phyloP scores from a whole-genome alignment of 2,329 filamentous ascomycete species.

The Fusarium temperatum region DNA sequence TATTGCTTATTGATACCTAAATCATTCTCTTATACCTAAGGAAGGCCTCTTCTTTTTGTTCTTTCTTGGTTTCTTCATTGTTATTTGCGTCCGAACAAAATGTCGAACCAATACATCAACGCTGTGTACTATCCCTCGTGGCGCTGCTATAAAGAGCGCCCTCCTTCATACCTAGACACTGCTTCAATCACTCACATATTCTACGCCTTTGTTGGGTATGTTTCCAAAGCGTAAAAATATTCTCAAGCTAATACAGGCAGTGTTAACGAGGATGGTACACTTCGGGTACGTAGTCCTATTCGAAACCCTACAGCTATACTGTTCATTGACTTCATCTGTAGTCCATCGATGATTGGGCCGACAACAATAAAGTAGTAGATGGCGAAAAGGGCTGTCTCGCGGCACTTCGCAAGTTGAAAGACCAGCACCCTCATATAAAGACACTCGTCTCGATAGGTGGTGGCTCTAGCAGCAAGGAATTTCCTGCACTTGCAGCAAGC shows the following conservation, averaged over 20 bases:
- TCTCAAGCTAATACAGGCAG: slow-evolving; percentile 37
- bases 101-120: slow-evolving; percentile 43
- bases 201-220: slow-evolving; percentile 68
- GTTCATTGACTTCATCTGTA: slow-evolving; percentile 20
- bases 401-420: slow-evolving; percentile 67
- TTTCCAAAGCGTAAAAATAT: not conserved
- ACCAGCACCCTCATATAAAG: slow-evolving; percentile 63
- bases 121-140: slow-evolving; percentile 72
- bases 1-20: slow-evolving; percentile 13
- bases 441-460: slow-evolving; percentile 73
- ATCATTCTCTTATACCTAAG: not conserved
- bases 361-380: slow-evolving; percentile 67
- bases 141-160: slow-evolving; percentile 67
- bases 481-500: slow-evolving; percentile 64
- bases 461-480: slow-evolving; percentile 68
- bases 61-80: not conserved
- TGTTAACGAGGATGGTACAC: slow-evolving; percentile 46
- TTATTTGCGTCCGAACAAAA: not conserved
- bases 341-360: slow-evolving; percentile 70
- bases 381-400: slow-evolving; percentile 67
- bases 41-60: not conserved
- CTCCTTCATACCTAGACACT: slow-evolving; percentile 66
- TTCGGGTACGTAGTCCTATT: slow-evolving; percentile 50
- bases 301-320: not conserved
- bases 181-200: slow-evolving; percentile 69